Base-by-base conservation (phyloP, 2,329 filamentous ascomycete species). In the Aureobasidium sp. region DNA sequence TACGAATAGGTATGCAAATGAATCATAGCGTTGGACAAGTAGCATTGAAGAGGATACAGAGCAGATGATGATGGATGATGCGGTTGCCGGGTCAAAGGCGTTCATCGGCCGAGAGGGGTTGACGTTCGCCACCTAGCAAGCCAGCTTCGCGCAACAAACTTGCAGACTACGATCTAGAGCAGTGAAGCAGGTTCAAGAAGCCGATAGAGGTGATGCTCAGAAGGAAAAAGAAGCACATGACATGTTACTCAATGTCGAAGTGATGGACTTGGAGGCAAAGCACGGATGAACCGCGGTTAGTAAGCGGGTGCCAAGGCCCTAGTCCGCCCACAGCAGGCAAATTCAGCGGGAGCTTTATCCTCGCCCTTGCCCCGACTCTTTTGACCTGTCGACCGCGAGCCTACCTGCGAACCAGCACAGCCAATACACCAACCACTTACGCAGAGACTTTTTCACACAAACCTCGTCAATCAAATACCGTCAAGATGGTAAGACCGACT, bases 311-410 rank as follows among this genome's bases (percentile, higher is more conserved):
- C 57, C 57, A 60, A 60, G 57, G 29, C 57, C 29, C 31, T 60
- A 60, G 57, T 17, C 33, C 44, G 57, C 57, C 44, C 57, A 60
- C 44, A 60, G 56, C 17, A 49, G 45, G 57, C 57, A 60, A 60
- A 60, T 60, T 60, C 57, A 50, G 42, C 53, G 40, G 54, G 44
- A 48, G 57, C 57, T 60, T 60, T 60, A 60, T 60, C 57, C 57
- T 60, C 57, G 57, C 57, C 45, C 15, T 45, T 35, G 57, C 57
- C 57, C 57, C 44, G 45, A 49, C 57, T 60, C 57, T 60, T 44
- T 60, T 40, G 45, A 60, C 57, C 57, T 60, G 57, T 60, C 57
- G 57, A 60, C 57, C 57, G 57, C 57, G 57, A 60, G 57, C 57
- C 45, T 60, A 60, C 57, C 57, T 60, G 57, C 57, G 57, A 60